Evolutionary conservation across 768 basidiomycete genomes (phyloP).

Genomic region (Serpula lacrymans): DNA sequence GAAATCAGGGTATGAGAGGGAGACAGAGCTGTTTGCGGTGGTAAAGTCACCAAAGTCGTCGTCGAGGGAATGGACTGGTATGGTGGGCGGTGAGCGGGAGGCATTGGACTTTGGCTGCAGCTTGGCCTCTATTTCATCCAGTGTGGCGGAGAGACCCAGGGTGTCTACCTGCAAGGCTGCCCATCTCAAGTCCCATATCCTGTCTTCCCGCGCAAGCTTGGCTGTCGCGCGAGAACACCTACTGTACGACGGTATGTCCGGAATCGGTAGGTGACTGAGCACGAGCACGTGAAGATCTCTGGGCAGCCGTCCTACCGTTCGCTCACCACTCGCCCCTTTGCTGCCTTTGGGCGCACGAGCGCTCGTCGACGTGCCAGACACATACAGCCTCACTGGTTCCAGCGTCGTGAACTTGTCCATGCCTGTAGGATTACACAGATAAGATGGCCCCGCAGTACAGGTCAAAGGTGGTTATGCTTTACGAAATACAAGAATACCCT

Average conservation of each 20-base stretch:
- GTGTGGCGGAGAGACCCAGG: constrained; percentile 40
- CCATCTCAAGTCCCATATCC: constrained; percentile 78
- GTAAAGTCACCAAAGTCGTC: constrained; percentile 88
- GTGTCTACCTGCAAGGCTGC: constrained; percentile 50
- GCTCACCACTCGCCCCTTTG: constrained; percentile 2
- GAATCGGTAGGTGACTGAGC: constrained; percentile 69
- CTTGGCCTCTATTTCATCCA: constrained; percentile 59
- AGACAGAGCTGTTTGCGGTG: constrained; percentile 34
- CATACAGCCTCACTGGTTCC: constrained; percentile 65
- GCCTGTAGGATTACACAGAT: too few relatives aligned
- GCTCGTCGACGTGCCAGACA: constrained; percentile 12
- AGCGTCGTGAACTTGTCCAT: constrained; percentile 91
- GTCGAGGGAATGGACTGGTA: constrained; percentile 40
- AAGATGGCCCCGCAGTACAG: too few relatives aligned
- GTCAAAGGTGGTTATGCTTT: too few relatives aligned
- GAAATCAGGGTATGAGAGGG: constrained; percentile 14
- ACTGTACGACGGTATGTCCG: constrained; percentile 77
- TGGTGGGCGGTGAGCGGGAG: constrained; percentile 52
- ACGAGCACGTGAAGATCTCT: constrained; percentile 73
- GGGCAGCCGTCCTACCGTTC: constrained; percentile 71
- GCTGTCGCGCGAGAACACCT: constrained; percentile 62
- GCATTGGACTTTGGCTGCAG: constrained; percentile 35
- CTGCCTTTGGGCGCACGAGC: constrained; percentile 2
- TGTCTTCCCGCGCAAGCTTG: constrained; percentile 63
- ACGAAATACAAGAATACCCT: too few relatives aligned